These are phyloP conservation scores for Botryosphaeria dothidea DNA, from an alignment of 2,329 filamentous ascomycete species.

Conservation along the genomic window DNA sequence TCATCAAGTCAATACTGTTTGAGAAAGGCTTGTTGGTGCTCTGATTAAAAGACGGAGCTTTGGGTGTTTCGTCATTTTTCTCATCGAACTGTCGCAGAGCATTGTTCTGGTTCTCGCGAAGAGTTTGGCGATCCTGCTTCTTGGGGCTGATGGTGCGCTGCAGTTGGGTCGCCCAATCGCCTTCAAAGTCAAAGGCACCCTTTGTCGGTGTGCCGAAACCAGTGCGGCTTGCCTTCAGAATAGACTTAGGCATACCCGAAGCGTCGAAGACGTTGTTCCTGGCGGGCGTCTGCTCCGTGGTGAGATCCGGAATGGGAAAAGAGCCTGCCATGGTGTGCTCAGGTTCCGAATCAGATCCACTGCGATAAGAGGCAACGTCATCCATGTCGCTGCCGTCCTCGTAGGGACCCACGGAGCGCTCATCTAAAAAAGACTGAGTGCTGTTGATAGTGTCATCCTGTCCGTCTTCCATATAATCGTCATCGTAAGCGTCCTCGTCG, in stretches of 20 bases:
- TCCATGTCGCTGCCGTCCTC: constrained; percentile 60
- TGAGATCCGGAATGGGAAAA: constrained; percentile 71
- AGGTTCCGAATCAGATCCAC: constrained; percentile 71
- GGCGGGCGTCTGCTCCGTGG: constrained; percentile 67
- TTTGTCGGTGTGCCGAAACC: constrained; percentile 56
- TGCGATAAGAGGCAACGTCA: constrained; percentile 62
- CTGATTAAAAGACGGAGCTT: constrained; percentile 23
- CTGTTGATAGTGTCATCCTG: constrained; percentile 35
- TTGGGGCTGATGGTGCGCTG: constrained; percentile 91
- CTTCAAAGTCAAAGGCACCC: constrained; percentile 59
- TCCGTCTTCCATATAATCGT: constrained; percentile 48
- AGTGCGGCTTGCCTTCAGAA: constrained; percentile 45
- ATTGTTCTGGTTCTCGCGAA: constrained; percentile 65
- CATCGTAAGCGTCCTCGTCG: constrained; percentile 57
- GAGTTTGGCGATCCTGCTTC: constrained; percentile 80
- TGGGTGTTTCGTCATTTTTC: constrained; percentile 33
- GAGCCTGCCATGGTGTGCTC: constrained; percentile 76
- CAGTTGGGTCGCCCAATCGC: constrained; percentile 92
- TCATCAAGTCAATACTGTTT: constrained; percentile 94
- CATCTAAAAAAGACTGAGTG: constrained; percentile 84
- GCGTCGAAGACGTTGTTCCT: constrained; percentile 31
- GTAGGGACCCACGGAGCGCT: constrained; percentile 78
- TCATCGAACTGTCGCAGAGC: constrained; percentile 53
- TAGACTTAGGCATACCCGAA: constrained; percentile 47
- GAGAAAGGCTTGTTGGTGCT: constrained; percentile 59